Percentiles rank a stretch among this genome's conserved stretches.
Evolutionary conservation across 108 stramenopile genomes (phyloP).

Genomic region (Cyclotella cryptica): DNA sequence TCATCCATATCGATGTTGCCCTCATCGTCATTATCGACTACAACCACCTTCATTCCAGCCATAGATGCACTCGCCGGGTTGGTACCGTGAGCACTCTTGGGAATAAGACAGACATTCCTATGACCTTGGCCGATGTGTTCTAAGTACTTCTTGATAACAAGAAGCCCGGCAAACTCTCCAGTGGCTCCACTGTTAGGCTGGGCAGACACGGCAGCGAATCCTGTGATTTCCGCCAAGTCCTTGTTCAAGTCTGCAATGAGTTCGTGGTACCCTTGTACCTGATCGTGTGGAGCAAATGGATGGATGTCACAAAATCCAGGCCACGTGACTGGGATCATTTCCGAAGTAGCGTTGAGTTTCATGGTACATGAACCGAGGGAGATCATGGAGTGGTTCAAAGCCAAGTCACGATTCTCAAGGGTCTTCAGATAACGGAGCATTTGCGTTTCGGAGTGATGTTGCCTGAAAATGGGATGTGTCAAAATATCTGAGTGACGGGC

Average conservation of each 20-base stretch:
- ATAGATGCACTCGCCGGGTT: conserved; percentile 98
- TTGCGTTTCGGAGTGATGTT: conserved; percentile 96
- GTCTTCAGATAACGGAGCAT: conserved; percentile 98
- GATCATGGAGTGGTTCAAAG: conserved; percentile 99
- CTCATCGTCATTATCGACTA: conserved; percentile 92
- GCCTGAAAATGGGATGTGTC: conserved; percentile 96
- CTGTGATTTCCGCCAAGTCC: conserved; percentile 97
- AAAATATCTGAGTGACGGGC: conserved; percentile 85
- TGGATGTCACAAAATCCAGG: conserved; percentile 96
- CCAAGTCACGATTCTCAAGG: conserved; percentile 96
- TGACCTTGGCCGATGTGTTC: conserved; percentile 85
- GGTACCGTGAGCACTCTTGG: conserved; percentile 98
- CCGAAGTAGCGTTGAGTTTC: conserved; percentile 98
- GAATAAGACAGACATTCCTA: conserved; percentile 97
- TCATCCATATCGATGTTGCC: conserved; percentile 97
- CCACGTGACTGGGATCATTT: conserved; percentile 99
- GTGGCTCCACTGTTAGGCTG: conserved; percentile 99
- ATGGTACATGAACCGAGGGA: conserved; percentile 99
- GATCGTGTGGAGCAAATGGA: conserved; percentile 97
- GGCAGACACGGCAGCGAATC: conserved; percentile 97
- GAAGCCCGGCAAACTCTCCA: conserved; percentile 97
- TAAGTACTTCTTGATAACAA: conserved; percentile 94
- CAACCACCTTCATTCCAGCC: conserved; percentile 97
- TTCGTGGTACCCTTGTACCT: conserved; percentile 94
- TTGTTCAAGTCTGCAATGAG: conserved; percentile 93